Evolutionary conservation across 2,329 filamentous ascomycete species (phyloP).

Genomic region (Coniella vitis): DNA sequence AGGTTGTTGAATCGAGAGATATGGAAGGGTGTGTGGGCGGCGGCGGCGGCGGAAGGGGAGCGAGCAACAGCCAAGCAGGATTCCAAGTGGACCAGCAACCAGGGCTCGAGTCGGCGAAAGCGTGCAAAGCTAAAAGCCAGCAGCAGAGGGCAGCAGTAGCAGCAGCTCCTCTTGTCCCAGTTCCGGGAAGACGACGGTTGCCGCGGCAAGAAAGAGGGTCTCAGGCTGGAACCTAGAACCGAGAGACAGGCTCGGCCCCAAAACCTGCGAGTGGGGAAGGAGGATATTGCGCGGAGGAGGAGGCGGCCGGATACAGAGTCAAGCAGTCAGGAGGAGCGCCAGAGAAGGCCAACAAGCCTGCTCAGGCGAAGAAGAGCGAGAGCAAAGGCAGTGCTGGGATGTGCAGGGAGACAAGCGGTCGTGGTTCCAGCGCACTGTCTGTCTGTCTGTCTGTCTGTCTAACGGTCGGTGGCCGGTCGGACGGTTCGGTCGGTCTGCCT

Average conservation of each 20-base stretch:
- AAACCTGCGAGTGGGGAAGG: not conserved
- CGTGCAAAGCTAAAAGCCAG: not conserved
- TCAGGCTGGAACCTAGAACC: slow-evolving; percentile 8
- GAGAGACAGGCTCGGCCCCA: slow-evolving; percentile 5
- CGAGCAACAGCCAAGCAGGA: not conserved
- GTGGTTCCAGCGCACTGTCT: too few species aligned
- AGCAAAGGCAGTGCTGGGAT: too few species aligned
- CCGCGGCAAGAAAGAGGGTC: slow-evolving; percentile 7
- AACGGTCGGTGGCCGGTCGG: too few species aligned
- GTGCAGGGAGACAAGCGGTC: too few species aligned
- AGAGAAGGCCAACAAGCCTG: too few species aligned
- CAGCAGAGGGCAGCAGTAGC: not conserved
- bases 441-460: too few species aligned
- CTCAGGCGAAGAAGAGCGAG: too few species aligned
- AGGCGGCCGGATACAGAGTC: too few species aligned
- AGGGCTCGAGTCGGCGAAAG: not conserved
- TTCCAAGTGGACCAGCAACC: not conserved
- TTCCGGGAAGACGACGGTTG: not conserved
- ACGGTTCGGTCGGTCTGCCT: too few species aligned
- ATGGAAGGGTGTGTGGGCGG: too few species aligned
- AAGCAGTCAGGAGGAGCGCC: too few species aligned
- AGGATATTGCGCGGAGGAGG: not conserved
- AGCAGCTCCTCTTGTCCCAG: not conserved
- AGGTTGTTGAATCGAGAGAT: too few species aligned
- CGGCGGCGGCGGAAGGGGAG: not conserved